Base-by-base conservation (phyloP, 371 early-diverging fungal species). In the Mortierella sp. region DNA sequence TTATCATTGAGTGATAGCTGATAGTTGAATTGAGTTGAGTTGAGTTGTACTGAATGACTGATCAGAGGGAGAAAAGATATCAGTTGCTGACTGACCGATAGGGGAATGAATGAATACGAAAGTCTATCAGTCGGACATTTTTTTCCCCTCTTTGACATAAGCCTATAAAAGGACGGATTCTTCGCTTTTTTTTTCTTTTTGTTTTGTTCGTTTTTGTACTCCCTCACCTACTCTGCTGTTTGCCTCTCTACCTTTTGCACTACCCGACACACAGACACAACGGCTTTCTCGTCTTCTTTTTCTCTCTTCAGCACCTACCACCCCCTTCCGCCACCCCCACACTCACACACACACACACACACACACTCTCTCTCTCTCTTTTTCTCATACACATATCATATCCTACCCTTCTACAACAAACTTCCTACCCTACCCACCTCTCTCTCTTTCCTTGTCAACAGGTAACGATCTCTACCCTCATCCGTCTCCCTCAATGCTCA, bases 291-390 rank as follows among this genome's bases (percentile, higher is more conserved):
- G n/a, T n/a, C 46, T 10, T 43, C 18, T 16, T 41, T 21, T 29
- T 58, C 29, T 27, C 72, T 27, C 72, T 27, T 46, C 68, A 41
- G 43, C 60, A 55, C 46, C 72, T 74, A 74, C 74, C 35, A 35
- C 35, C 74, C 74, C 11, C 38, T 18, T 49, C 38, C 41, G 10
- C 24, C 35, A n/a, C 48, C 38, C 51, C n/a, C 75, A 11, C 43
- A 43, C 56, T 18, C 60, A n/a, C n/a, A n/a, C n/a, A n/a, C n/a
- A n/a, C n/a, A n/a, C n/a, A n/a, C n/a, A n/a, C n/a, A n/a, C n/a
- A n/a, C n/a, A n/a, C n/a, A n/a, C 7, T 32, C 48, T n/a, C 60
- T 2, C 60, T 14, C 55, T 55, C 56, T n/a, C n/a, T 55, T 27
- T 70, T 41, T 51, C 51, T 18, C 18, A 18, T 51, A 51, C 70